A percentile compares a stretch with the other conserved stretches of the same genome.
Conservation (phyloP, 2,329 filamentous ascomycete genomes). For the Clonostachys byssicola region DNA sequence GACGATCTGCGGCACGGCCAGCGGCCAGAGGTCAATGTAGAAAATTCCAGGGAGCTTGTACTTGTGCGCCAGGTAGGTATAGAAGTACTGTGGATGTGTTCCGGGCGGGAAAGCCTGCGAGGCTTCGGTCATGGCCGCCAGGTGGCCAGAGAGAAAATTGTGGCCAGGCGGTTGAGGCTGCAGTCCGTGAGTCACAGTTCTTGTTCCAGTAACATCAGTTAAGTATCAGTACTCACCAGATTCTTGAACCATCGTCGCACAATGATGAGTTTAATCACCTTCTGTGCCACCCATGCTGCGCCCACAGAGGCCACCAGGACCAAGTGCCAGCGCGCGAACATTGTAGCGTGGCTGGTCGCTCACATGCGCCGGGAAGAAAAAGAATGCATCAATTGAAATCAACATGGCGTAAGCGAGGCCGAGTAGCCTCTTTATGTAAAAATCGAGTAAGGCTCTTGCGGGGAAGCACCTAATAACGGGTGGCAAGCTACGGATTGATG, state of each 20-base stretch:
- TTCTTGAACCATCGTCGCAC: background rate
- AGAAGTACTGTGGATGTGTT: slow-evolving; percentile 13
- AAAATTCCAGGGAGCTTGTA: slow-evolving; percentile 17
- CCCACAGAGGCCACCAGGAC: background rate
- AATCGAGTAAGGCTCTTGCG: too few species aligned
- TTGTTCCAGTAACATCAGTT: background rate
- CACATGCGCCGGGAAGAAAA: too few species aligned
- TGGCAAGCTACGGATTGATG: too few species aligned
- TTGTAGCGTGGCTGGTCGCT: background rate
- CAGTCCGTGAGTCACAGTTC: background rate
- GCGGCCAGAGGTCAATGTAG: slow-evolving; percentile 22
- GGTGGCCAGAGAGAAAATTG: slow-evolving; percentile 12
- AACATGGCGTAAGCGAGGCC: too few species aligned
- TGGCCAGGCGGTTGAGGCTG: slow-evolving; percentile 7
- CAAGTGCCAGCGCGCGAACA: background rate
- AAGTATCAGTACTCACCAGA: background rate
- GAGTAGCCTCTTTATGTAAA: too few species aligned
- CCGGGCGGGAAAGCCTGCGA: slow-evolving; percentile 9
- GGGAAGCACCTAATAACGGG: too few species aligned
- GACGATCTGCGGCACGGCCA: slow-evolving; percentile 14
- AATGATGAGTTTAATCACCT: background rate
- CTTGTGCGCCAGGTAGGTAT: slow-evolving; percentile 13
- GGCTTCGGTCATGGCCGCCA: slow-evolving; percentile 9
- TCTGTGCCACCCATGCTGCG: background rate
- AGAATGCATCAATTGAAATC: too few species aligned